Base-by-base conservation (phyloP, 768 basidiomycete genomes). In the Lactifluus hygrophoroides region DNA sequence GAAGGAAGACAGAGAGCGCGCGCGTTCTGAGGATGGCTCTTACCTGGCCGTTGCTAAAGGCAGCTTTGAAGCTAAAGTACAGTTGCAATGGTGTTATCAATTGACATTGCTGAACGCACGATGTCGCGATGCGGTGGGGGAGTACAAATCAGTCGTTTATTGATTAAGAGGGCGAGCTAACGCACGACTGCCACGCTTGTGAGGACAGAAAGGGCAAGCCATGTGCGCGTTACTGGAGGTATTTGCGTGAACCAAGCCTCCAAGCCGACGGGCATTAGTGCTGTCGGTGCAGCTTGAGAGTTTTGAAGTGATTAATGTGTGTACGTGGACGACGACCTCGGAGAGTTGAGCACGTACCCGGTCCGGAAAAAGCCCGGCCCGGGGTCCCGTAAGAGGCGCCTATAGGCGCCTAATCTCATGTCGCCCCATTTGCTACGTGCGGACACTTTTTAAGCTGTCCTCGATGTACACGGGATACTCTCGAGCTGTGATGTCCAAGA, bases 231-330 rank as follows among this genome's bases (percentile, higher is more conserved):
- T 43, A 97, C 83, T 5, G 94, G 94, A 34, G 94, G 94, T 59
- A 97, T 89, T 66, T 94, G 90, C 28, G 79, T 80, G 34, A 96
- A 80, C 94, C 93, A 94, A 32, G 86, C 89, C 69, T 95, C 92
- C 62, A 94, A 79, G 54, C 88, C 88, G 56, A 88, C 86, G 23
- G 86, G 86, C 89, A 90, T 90, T 7, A 43, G 16, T 43, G 42
- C 19, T 43, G 42, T 42, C 40, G 40, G 40, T 42, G 38, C 38
- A 5, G 38, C 38, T 38, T 32, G 32, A 32, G 32, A 32, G 32
- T 32, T 5, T 5, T 32, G 32, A 10, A 32, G 32, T n/a, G n/a
- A n/a, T n/a, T n/a, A n/a, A n/a, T n/a, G n/a, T n/a, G n/a, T n/a
- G n/a, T n/a, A n/a, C n/a, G n/a, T n/a, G n/a, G n/a, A n/a, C n/a